Evolutionary conservation across 2,329 filamentous ascomycete species (phyloP).

Genomic region (Xylariaceae sp.): DNA sequence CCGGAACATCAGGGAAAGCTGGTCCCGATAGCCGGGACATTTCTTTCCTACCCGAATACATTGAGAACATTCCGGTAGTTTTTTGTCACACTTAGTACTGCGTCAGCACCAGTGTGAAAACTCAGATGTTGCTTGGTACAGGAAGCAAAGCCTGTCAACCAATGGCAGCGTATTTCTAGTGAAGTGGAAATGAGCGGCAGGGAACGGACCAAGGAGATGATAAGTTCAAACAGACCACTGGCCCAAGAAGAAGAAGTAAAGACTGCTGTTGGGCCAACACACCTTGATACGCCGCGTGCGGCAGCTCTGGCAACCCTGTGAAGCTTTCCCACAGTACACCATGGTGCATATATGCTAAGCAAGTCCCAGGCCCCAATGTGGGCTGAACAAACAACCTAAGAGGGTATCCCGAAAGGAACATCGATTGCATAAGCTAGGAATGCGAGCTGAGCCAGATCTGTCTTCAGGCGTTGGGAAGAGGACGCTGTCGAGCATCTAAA

Average conservation of each 20-base stretch:
- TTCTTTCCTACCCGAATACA: conserved; percentile 56
- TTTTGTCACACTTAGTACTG: conserved; percentile 54
- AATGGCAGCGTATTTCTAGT: too few relatives aligned
- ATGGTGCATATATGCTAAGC: conserved; percentile 33
- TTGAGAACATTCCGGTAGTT: conserved; percentile 58
- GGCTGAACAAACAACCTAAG: conserved; percentile 25
- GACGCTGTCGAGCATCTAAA: conserved; percentile 24
- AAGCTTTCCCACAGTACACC: conserved; percentile 56
- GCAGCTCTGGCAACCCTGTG: conserved; percentile 51
- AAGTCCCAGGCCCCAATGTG: conserved; percentile 14
- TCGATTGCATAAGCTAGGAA: conserved; percentile 17
- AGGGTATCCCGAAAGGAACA: neutral
- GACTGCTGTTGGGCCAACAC: conserved; percentile 20
- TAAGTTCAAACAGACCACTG: too few relatives aligned
- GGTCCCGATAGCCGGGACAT: conserved; percentile 62
- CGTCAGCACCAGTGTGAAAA: conserved; percentile 6
- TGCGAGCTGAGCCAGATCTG: conserved; percentile 17
- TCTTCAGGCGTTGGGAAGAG: conserved; percentile 22
- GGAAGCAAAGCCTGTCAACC: too few relatives aligned
- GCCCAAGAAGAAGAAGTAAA: neutral
- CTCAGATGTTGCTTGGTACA: too few relatives aligned
- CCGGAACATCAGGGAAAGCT: conserved; percentile 61
- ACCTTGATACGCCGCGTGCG: conserved; percentile 54
- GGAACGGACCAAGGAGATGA: too few relatives aligned
- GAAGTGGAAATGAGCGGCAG: too few relatives aligned